Evolutionary conservation across 345 rosid genomes (phyloP).

Genomic region (Citrus reticulata): DNA sequence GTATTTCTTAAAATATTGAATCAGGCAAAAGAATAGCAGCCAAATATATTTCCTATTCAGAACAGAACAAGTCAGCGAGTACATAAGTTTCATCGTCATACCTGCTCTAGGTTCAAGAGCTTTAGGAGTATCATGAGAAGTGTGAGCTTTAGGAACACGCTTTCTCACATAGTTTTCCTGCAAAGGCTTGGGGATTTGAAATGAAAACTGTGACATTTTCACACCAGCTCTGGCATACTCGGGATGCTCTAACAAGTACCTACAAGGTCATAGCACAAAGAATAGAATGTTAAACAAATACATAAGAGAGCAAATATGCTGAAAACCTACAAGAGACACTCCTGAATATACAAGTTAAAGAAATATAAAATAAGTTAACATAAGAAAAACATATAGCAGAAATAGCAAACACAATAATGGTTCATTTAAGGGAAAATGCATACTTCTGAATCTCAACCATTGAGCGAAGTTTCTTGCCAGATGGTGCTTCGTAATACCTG

Average conservation of each 20-base stretch:
- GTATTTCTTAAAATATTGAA: neutral
- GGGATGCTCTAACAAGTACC: slow-evolving; percentile 61
- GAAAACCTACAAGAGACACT: neutral
- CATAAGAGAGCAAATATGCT: neutral
- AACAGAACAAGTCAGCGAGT: neutral
- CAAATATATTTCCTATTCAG: neutral
- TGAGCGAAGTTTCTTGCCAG: slow-evolving; percentile 91
- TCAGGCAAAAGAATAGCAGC: neutral
- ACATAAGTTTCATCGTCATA: slow-evolving; percentile 14
- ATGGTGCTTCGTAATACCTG: slow-evolving; percentile 83
- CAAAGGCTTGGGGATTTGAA: slow-evolving; percentile 72
- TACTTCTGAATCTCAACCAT: slow-evolving; percentile 81
- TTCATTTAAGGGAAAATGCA: slow-evolving; percentile 11
- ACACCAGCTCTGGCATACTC: slow-evolving; percentile 41
- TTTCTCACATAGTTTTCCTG: slow-evolving; percentile 64
- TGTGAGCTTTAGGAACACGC: slow-evolving; percentile 33
- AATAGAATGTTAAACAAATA: neutral
- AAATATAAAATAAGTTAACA: neutral
- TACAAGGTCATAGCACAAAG: slow-evolving; percentile 21
- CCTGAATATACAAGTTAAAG: neutral
- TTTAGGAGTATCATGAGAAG: slow-evolving; percentile 30
- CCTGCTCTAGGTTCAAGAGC: slow-evolving; percentile 42
- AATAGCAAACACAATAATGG: neutral
- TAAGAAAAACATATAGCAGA: neutral
- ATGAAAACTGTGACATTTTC: slow-evolving; percentile 60